Conservation (phyloP, 2,329 filamentous ascomycete genomes). For the Acephala macrosclerotiorum region DNA sequence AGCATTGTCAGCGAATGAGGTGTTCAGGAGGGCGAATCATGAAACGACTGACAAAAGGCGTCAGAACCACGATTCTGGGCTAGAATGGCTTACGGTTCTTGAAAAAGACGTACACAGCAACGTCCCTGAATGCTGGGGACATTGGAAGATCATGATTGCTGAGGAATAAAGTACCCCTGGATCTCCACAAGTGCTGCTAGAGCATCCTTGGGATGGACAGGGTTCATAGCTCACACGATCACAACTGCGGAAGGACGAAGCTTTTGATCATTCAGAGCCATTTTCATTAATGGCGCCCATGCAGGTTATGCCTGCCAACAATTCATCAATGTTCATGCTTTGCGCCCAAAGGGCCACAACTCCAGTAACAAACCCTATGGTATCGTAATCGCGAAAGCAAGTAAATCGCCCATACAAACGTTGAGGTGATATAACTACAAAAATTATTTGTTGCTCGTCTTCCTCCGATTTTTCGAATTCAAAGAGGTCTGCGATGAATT, state of each 20-base stretch:
- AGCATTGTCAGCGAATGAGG: conserved; percentile 10
- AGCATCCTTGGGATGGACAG: neutral
- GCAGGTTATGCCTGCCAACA: neutral
- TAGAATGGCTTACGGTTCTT: too few relatives aligned
- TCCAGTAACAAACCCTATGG: neutral
- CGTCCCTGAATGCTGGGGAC: too few relatives aligned
- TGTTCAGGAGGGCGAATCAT: neutral
- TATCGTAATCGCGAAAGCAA: conserved; percentile 2
- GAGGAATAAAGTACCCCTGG: too few relatives aligned
- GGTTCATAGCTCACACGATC: neutral
- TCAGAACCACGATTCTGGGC: neutral
- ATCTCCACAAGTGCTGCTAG: too few relatives aligned
- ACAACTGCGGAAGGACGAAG: neutral
- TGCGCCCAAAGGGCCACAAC: neutral
- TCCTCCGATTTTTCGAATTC: conserved; percentile 30
- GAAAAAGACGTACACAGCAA: too few relatives aligned
- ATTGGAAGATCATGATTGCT: too few relatives aligned
- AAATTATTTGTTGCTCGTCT: conserved; percentile 23
- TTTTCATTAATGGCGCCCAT: neutral
- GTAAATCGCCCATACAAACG: neutral
- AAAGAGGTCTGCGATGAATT: conserved; percentile 29
- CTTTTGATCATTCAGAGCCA: neutral
- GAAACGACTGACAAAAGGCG: neutral
- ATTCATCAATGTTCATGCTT: neutral
- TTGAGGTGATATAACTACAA: neutral